Percentiles rank a stretch among this genome's conserved stretches.
Conservation (phyloP, 352 stramenopile genomes). For the Phytopythium boreale region DNA sequence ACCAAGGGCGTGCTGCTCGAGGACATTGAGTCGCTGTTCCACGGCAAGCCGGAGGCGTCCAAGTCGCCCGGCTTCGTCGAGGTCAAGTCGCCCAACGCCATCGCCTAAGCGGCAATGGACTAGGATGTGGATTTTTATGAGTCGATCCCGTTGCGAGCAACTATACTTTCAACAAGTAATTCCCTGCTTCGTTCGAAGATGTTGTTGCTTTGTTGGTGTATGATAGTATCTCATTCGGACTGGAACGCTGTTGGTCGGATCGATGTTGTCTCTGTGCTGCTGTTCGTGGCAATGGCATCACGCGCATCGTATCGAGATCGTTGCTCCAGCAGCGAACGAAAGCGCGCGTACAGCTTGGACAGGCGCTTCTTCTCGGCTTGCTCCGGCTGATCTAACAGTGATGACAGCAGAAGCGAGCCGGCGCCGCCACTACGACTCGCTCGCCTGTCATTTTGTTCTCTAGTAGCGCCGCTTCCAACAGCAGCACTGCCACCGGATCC, state of each 20-base stretch:
- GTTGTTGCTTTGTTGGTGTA: not conserved
- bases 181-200: not conserved
- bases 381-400: slow-evolving; percentile 39
- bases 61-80: slow-evolving; percentile 23
- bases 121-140: not conserved
- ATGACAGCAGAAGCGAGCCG: slow-evolving; percentile 11
- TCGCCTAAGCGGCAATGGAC: slow-evolving; percentile 6
- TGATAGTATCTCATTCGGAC: not conserved
- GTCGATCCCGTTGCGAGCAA: not conserved
- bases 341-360: slow-evolving; percentile 61
- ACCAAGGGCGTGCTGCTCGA: slow-evolving; percentile 39
- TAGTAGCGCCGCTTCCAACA: not conserved
- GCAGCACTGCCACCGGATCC: not conserved
- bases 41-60: slow-evolving; percentile 4
- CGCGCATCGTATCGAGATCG: slow-evolving; percentile 30
- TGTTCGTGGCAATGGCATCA: slow-evolving; percentile 9
- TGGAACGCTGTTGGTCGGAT: not conserved
- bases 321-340: slow-evolving; percentile 56
- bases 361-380: slow-evolving; percentile 49
- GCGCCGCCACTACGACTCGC: not conserved
- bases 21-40: slow-evolving; percentile 44
- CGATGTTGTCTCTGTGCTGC: not conserved
- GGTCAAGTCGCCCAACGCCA: slow-evolving; percentile 16
- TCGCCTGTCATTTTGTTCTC: not conserved
- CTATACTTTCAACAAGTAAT: not conserved